phyloP scores from a whole-genome alignment of 2,329 filamentous ascomycete species.

The Clonostachys byssicola region DNA sequence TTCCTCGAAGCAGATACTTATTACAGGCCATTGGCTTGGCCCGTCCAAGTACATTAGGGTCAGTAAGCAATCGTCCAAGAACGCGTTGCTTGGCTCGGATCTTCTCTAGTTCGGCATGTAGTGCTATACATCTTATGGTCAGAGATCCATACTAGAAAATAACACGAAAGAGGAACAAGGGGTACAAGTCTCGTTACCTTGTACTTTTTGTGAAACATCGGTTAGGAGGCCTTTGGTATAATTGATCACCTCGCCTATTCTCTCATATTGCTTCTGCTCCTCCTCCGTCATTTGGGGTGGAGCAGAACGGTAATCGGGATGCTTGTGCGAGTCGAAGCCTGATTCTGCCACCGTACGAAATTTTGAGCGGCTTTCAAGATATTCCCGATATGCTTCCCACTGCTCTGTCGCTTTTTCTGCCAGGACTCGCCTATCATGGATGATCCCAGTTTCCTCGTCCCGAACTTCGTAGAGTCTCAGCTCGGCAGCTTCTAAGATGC shows the following conservation, averaged over 20 bases:
- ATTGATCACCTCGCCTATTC: slow-evolving; percentile 24
- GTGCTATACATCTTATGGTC: slow-evolving; percentile 17
- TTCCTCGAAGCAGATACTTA: slow-evolving; percentile 45
- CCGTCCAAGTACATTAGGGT: slow-evolving; percentile 27
- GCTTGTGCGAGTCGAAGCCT: slow-evolving; percentile 27
- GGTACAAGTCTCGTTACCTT: slow-evolving; percentile 22
- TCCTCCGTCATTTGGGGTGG: slow-evolving; percentile 27
- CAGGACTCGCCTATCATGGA: slow-evolving; percentile 19
- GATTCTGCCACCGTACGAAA: slow-evolving; percentile 30
- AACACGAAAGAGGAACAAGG: too few relatives aligned
- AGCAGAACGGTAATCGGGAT: slow-evolving; percentile 31
- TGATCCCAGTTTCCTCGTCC: slow-evolving; percentile 15
- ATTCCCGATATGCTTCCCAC: slow-evolving; percentile 23
- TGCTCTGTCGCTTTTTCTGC: slow-evolving; percentile 20
- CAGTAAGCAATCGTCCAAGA: slow-evolving; percentile 31
- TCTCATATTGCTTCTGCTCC: slow-evolving; percentile 18
- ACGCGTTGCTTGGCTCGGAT: slow-evolving; percentile 27
- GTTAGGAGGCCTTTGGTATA: slow-evolving; percentile 23
- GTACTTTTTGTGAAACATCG: slow-evolving; percentile 21
- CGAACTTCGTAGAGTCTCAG: slow-evolving; percentile 16
- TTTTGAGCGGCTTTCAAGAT: slow-evolving; percentile 25
- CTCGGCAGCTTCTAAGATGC: slow-evolving; percentile 14
- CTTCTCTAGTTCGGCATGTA: slow-evolving; percentile 20
- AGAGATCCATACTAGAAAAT: too few relatives aligned
- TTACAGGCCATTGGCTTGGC: slow-evolving; percentile 33